Percentiles rank a stretch among this genome's conserved stretches.
phyloP scores from a whole-genome alignment of 1,284 basidiomycete species.

The Ceratobasidium sp. region DNA sequence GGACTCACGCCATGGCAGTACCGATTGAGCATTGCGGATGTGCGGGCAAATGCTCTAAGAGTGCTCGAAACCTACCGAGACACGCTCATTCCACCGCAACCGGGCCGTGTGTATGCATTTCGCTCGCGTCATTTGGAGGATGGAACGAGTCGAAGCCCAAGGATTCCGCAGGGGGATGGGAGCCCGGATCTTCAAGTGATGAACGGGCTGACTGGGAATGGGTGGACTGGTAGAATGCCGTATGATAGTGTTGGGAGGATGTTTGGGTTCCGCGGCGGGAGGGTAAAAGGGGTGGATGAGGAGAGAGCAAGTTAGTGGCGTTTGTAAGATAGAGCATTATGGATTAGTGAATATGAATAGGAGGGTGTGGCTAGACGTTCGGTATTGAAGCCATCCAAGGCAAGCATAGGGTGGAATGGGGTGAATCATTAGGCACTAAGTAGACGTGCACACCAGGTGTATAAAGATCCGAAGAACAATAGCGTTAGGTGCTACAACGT shows the following conservation, averaged over 20 bases:
- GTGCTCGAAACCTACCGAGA: slow-evolving; percentile 43
- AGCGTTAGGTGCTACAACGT: slow-evolving; percentile 34
- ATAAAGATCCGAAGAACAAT: slow-evolving; percentile 27
- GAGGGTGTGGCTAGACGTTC: background rate
- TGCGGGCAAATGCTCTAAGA: slow-evolving; percentile 54
- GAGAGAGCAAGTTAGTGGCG: background rate
- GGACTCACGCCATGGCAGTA: slow-evolving; percentile 73
- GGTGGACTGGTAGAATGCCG: slow-evolving; percentile 11
- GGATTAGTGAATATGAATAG: background rate
- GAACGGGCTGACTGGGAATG: background rate
- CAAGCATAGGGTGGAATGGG: background rate
- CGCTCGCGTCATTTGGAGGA: slow-evolving; percentile 25
- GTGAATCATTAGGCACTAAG: slow-evolving; percentile 38
- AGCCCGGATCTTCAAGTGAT: background rate
- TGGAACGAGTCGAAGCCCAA: slow-evolving; percentile 37
- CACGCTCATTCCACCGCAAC: slow-evolving; percentile 26
- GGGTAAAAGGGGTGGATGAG: background rate
- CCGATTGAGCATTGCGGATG: slow-evolving; percentile 60
- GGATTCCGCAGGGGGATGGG: slow-evolving; percentile 14
- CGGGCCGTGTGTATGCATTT: slow-evolving; percentile 34
- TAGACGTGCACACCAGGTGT: slow-evolving; percentile 37
- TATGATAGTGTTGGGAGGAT: slow-evolving; percentile 25
- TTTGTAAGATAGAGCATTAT: slow-evolving; percentile 9
- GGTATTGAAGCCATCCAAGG: background rate
- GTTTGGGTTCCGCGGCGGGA: slow-evolving; percentile 28